These are phyloP conservation scores for Penicillium pulvis DNA, from an alignment of 495 filamentous ascomycete genomes.

Conservation along the genomic window DNA sequence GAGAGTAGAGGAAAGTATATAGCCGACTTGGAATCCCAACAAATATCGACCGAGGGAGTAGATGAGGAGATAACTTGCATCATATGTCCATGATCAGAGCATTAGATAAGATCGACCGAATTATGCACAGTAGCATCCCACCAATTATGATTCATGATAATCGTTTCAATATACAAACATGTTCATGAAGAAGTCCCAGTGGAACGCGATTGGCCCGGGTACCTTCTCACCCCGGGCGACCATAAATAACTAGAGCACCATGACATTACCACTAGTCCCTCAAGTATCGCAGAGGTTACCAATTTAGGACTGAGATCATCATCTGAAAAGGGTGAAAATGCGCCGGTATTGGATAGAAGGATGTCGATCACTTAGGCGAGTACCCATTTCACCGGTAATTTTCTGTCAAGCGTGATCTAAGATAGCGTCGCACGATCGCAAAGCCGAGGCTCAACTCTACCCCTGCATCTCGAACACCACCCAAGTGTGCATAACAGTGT, in stretches of 20 bases:
- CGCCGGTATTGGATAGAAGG: background rate
- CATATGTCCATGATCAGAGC: background rate
- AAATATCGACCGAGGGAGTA: constrained; percentile 3
- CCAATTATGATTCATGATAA: background rate
- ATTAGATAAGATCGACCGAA: background rate
- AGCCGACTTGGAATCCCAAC: constrained; percentile 6
- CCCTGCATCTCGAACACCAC: background rate
- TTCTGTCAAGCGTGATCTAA: background rate
- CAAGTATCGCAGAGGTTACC: constrained; percentile 6
- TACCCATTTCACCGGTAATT: background rate
- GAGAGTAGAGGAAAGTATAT: background rate
- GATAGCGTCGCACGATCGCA: constrained; percentile 6
- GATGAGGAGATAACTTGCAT: background rate
- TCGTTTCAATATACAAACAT: background rate
- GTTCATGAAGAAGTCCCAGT: background rate
- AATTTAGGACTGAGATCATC: background rate
- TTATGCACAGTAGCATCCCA: background rate
- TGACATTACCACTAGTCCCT: background rate
- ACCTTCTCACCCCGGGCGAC: no score
- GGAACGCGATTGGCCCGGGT: background rate
- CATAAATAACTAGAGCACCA: background rate
- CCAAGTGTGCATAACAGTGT: background rate
- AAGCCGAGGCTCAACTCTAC: constrained; percentile 6
- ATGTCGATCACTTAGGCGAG: background rate
- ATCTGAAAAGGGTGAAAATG: background rate